Evolutionary conservation across 129 eudicot species (phyloP).

Genomic region (Flaveria sonorensis): DNA sequence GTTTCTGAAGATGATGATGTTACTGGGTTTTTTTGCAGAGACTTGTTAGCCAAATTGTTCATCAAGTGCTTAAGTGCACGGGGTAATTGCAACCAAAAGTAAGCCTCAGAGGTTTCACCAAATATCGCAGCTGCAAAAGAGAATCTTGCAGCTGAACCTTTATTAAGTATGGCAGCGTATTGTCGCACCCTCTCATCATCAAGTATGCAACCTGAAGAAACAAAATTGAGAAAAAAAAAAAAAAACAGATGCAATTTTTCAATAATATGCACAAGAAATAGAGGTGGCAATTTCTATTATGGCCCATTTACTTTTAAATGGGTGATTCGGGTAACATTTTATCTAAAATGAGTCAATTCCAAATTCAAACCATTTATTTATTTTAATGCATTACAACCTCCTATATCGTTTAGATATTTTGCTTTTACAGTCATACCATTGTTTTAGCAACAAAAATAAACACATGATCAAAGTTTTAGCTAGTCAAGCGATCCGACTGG

Average conservation of each 20-base stretch:
- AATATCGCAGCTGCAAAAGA: slow-evolving; percentile 93
- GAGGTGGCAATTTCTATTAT: background rate
- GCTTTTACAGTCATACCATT: background rate
- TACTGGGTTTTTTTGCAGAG: slow-evolving; percentile 44
- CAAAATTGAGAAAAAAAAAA: slow-evolving; percentile 16
- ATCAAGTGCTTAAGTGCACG: slow-evolving; percentile 74
- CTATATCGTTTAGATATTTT: background rate
- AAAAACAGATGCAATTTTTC: slow-evolving; percentile 17
- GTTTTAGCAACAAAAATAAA: background rate
- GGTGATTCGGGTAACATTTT: background rate
- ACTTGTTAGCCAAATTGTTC: slow-evolving; percentile 66
- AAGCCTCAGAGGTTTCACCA: slow-evolving; percentile 90
- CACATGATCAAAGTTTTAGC: background rate
- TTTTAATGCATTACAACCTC: background rate
- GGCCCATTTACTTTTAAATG: background rate
- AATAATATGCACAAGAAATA: slow-evolving; percentile 15
- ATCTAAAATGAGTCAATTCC: background rate
- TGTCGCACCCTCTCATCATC: slow-evolving; percentile 77
- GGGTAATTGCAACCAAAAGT: slow-evolving; percentile 94
- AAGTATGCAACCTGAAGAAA: slow-evolving; percentile 76
- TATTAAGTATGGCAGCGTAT: slow-evolving; percentile 58
- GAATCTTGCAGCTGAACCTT: slow-evolving; percentile 69
- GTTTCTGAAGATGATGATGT: slow-evolving; percentile 46
- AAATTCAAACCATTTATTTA: background rate
- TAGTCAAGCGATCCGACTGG: background rate